Evolutionary conservation across 306 rosid species (phyloP).

Genomic region (Abrus precatorius): DNA sequence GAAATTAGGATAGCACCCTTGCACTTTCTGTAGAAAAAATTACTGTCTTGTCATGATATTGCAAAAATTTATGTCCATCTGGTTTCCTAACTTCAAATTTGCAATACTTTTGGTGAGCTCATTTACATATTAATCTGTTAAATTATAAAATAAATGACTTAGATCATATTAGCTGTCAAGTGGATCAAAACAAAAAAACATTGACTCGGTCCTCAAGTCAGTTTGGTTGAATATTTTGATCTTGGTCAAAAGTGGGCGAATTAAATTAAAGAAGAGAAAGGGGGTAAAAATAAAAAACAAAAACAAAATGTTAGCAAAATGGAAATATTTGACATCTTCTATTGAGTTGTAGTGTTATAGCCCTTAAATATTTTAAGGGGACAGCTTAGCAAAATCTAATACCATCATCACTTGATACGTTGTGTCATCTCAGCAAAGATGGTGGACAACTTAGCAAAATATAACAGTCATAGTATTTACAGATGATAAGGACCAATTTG

Average conservation of each 20-base stretch:
- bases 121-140: background rate
- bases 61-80: background rate
- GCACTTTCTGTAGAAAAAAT: background rate
- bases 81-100: background rate
- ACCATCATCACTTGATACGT: background rate
- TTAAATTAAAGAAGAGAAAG: background rate
- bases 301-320: background rate
- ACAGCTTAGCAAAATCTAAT: background rate
- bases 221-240: background rate
- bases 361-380: constrained; percentile 5
- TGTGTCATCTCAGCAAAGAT: background rate
- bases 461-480: background rate
- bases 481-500: background rate
- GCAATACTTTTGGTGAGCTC: background rate
- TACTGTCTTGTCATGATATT: background rate
- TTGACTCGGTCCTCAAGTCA: background rate
- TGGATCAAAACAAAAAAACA: background rate
- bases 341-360: background rate
- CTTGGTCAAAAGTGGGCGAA: background rate
- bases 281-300: background rate
- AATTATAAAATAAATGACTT: background rate
- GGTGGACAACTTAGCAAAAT: background rate
- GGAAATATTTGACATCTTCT: constrained; percentile 1
- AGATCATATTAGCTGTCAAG: background rate
- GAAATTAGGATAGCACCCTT: background rate